phyloP scores from a whole-genome alignment of 176 grass and related monocot genomes.

The Pharus latifolius region DNA sequence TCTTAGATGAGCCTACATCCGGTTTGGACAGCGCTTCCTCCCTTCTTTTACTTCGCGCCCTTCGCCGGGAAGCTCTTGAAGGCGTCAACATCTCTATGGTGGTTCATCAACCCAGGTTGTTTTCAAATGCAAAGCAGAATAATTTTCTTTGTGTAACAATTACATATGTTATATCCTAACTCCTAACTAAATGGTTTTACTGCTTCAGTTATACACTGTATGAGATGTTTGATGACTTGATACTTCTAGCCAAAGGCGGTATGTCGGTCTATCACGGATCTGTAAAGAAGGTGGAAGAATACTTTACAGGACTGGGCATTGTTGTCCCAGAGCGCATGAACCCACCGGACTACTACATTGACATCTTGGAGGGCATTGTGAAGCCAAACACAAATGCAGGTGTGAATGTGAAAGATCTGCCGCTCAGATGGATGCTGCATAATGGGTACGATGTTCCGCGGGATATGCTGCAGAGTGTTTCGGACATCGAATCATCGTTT shows the following conservation, averaged over 20 bases:
- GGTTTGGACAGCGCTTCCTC: conserved; percentile 97
- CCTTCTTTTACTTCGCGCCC: conserved; percentile 69
- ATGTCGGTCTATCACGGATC: conserved; percentile 81
- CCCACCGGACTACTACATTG: conserved; percentile 93
- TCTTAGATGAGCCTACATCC: conserved; percentile 89
- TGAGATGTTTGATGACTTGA: conserved; percentile 82
- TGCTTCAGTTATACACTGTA: conserved; percentile 66
- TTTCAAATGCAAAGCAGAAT: background rate
- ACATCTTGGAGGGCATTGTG: conserved; percentile 78
- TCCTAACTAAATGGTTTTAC: background rate
- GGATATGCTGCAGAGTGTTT: conserved; percentile 57
- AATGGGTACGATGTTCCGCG: conserved; percentile 77
- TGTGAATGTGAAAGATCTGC: conserved; percentile 55
- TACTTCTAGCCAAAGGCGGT: conserved; percentile 89
- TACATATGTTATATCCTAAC: background rate
- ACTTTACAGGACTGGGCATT: conserved; percentile 67
- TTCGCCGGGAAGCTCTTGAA: conserved; percentile 80
- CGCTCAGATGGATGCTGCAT: conserved; percentile 78
- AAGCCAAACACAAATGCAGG: conserved; percentile 41
- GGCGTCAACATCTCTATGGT: conserved; percentile 98
- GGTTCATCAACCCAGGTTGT: conserved; percentile 94
- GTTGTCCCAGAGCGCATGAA: conserved; percentile 79
- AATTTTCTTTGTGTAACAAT: background rate
- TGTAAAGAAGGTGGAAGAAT: conserved; percentile 83
- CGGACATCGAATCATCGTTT: conserved; percentile 24